Base-by-base conservation (phyloP, 2,329 filamentous ascomycete species). In the Elsinoe ampelina region DNA sequence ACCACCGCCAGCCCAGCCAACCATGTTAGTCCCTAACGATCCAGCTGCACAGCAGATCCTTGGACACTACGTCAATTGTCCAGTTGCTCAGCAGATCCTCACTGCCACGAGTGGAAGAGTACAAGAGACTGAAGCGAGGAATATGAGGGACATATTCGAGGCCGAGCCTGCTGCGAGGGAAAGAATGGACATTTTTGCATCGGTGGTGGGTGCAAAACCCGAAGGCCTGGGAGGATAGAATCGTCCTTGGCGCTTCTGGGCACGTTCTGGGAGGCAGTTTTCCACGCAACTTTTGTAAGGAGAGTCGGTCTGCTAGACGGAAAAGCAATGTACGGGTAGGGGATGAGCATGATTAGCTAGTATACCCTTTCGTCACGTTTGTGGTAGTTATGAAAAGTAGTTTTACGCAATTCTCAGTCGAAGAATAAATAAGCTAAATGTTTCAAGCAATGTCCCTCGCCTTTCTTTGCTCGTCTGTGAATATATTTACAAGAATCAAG, bases 61-160 rank as follows among this genome's bases (percentile, higher is more conserved):
- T 1, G 75, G 75, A 0, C 67, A 69, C 1, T 68, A 72, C 52
- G 71, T 75, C 38, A 65, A 70, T 32, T 65, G 69, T 2, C 72
- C 74, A 1, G 72, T 73, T 13, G 72, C 75, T 11, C 62, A 67
- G 39, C 64, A 68, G 54, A 67, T 76, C 15, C 61, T 77, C n/a
- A 58, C 61, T 2, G 64, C 51, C 20, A 57, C 68, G 8, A 66
- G 68, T 13, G 65, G 69, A 5, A 61, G 64, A 6, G 68, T 75
- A 26, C 64, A 64, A 8, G 67, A 70, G 47, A 63, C 80, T 13
- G 87, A 95, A 66, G 85, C 93, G 80, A 77, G 80, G 57, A 81
- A 93, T 26, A 80, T 96, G 60, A 78, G 80, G 54, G 77, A 80
- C 38, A 84, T 92, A 12, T 77, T 89, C 20, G 78, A 83, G 51